Conservation (phyloP, 306 rosid species). For the Canavalia ensiformis region DNA sequence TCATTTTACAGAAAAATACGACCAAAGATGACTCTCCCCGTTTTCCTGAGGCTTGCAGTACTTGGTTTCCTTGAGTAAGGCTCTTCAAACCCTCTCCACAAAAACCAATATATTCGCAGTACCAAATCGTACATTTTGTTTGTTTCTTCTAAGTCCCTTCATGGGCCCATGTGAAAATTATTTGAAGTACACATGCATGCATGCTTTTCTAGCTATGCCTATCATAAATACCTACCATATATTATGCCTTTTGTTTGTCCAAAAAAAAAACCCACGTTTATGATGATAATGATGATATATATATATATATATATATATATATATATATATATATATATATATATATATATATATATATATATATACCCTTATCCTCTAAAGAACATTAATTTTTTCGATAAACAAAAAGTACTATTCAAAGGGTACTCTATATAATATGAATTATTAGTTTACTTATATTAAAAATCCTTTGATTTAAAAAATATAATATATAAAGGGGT, state of each 20-base stretch:
- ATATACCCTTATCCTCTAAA: too few species aligned
- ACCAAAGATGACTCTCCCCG: conserved; percentile 90
- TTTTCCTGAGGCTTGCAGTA: conserved; percentile 67
- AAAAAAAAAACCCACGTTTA: too few species aligned
- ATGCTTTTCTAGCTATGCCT: not conserved
- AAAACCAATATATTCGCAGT: conserved; percentile 2
- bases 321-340: too few species aligned
- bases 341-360: too few species aligned
- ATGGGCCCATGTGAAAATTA: conserved; percentile 9
- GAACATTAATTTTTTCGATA: too few species aligned
- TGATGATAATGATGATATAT: too few species aligned
- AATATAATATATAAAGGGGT: not conserved
- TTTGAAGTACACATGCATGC: conserved; percentile 13
- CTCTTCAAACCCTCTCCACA: conserved; percentile 37
- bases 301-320: too few species aligned
- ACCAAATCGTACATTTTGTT: conserved; percentile 31
- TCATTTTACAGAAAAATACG: conserved; percentile 73
- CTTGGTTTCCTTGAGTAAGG: conserved; percentile 95
- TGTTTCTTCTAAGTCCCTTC: conserved; percentile 20
- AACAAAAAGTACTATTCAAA: too few species aligned
- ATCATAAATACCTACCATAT: not conserved
- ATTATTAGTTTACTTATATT: too few species aligned
- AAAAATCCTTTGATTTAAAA: too few species aligned
- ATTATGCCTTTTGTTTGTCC: too few species aligned
- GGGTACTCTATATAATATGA: too few species aligned